These are phyloP conservation scores for Scytalidium lignicola DNA, from an alignment of 2,329 filamentous ascomycete species.

Conservation along the genomic window DNA sequence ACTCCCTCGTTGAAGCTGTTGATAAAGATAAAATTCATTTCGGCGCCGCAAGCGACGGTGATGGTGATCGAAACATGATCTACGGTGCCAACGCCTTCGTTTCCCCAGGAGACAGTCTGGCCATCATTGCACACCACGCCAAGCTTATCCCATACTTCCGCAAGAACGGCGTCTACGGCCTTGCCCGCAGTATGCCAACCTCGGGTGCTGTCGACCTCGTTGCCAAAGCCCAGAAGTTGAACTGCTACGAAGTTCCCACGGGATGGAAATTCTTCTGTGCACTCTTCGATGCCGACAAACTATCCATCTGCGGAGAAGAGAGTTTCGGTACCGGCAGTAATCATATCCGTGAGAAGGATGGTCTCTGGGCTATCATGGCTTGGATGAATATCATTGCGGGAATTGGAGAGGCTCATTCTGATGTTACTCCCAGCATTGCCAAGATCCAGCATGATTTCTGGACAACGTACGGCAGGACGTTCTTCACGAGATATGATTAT, in stretches of 20 bases:
- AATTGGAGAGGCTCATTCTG: conserved; percentile 75
- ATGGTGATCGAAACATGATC: conserved; percentile 99
- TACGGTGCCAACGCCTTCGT: conserved; percentile 96
- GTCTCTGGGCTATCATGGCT: conserved; percentile 92
- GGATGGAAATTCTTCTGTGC: conserved; percentile 99
- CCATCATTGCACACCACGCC: conserved; percentile 96
- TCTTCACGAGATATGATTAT: conserved; percentile 99
- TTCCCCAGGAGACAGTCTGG: conserved; percentile 92
- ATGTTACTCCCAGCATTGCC: conserved; percentile 82
- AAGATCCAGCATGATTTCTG: conserved; percentile 98
- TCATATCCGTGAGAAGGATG: conserved; percentile 98
- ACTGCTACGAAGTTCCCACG: conserved; percentile 94
- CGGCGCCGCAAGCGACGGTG: conserved; percentile 91
- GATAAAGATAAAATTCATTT: conserved; percentile 91
- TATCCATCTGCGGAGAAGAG: conserved; percentile 98
- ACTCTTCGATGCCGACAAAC: conserved; percentile 88
- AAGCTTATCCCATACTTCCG: conserved; percentile 97
- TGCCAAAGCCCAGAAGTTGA: conserved; percentile 85
- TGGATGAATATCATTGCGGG: conserved; percentile 99
- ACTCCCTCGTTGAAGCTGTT: conserved; percentile 88
- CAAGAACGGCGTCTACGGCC: conserved; percentile 91
- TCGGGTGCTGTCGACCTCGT: conserved; percentile 93
- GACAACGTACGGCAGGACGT: conserved; percentile 91
- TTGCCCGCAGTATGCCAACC: conserved; percentile 96
- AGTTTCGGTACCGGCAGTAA: conserved; percentile 97